Percentiles rank a stretch among this genome's conserved stretches.
phyloP scores from a whole-genome alignment of 2,329 filamentous ascomycete species.

The Acrodontium crateriforme region DNA sequence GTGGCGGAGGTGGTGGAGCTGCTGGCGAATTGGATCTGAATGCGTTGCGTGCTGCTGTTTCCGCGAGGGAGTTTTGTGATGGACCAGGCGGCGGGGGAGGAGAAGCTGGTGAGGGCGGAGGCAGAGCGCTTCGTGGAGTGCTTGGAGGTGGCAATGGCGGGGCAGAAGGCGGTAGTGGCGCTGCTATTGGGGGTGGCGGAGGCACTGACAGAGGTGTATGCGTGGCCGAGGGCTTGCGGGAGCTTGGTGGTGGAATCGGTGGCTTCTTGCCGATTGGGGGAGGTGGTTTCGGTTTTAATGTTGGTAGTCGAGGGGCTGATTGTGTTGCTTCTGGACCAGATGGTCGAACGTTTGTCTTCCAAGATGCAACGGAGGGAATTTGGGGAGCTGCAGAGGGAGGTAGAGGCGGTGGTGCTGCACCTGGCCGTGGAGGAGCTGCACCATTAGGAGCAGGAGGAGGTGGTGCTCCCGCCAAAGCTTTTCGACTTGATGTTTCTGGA shows the following conservation, averaged over 20 bases:
- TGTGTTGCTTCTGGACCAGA: slow-evolving; percentile 47
- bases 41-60: slow-evolving; percentile 45
- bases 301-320: slow-evolving; percentile 38
- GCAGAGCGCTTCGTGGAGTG: slow-evolving; percentile 41
- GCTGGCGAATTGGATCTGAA: slow-evolving; percentile 30
- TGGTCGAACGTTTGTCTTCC: slow-evolving; percentile 37
- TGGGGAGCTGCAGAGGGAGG: slow-evolving; percentile 36
- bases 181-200: slow-evolving; percentile 17
- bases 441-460: slow-evolving; percentile 28
- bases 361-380: slow-evolving; percentile 31
- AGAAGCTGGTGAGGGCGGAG: slow-evolving; percentile 47
- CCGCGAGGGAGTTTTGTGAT: slow-evolving; percentile 34
- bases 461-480: slow-evolving; percentile 35
- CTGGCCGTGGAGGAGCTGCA: slow-evolving; percentile 25
- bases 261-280: slow-evolving; percentile 66
- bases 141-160: slow-evolving; percentile 11
- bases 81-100: slow-evolving; percentile 35
- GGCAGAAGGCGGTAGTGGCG: slow-evolving; percentile 16
- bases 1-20: slow-evolving; percentile 26
- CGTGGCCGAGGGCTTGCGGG: slow-evolving; percentile 43
- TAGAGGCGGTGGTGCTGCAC: slow-evolving; percentile 40
- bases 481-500: slow-evolving; percentile 44
- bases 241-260: slow-evolving; percentile 37
- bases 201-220: slow-evolving; percentile 23
- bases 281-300: slow-evolving; percentile 51